Conservation (phyloP, 768 basidiomycete genomes). For the Mycena galopus region DNA sequence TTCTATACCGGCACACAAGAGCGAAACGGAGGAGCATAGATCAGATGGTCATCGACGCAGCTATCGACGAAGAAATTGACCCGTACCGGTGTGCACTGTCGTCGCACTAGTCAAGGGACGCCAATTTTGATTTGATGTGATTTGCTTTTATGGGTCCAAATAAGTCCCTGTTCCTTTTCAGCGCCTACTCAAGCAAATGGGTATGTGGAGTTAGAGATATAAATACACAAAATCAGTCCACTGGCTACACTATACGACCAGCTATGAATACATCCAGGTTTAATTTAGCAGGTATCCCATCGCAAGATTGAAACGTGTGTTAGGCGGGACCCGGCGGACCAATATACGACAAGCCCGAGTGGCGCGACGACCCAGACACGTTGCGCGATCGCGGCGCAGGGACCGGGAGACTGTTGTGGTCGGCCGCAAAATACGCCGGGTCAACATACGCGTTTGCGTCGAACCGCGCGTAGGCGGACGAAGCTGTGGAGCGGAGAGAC, state of each 20-base stretch:
- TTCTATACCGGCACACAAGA: neutral
- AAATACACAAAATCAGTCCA: neutral
- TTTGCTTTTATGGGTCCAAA: neutral
- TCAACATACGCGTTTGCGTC: conserved; percentile 31
- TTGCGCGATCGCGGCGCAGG: conserved; percentile 22
- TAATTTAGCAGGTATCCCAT: too few species aligned
- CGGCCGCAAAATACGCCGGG: conserved; percentile 32
- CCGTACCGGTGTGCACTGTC: neutral
- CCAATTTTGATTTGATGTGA: neutral
- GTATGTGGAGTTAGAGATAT: too few species aligned
- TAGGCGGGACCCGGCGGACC: neutral
- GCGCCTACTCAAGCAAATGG: neutral
- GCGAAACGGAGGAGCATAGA: conserved; percentile 16
- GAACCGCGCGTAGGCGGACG: conserved; percentile 28
- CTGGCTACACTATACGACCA: conserved; percentile 2
- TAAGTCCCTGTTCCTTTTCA: neutral
- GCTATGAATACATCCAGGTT: conserved; percentile 21
- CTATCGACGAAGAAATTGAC: neutral
- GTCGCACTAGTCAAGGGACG: neutral
- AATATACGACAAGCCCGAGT: conserved; percentile 30
- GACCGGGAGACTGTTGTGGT: neutral
- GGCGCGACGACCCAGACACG: conserved; percentile 12
- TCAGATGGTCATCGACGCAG: conserved; percentile 4
- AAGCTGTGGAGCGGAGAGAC: conserved; percentile 30
- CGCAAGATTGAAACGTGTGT: neutral